Base-by-base conservation (phyloP, 257 asterid species). In the Mentha longifolia region DNA sequence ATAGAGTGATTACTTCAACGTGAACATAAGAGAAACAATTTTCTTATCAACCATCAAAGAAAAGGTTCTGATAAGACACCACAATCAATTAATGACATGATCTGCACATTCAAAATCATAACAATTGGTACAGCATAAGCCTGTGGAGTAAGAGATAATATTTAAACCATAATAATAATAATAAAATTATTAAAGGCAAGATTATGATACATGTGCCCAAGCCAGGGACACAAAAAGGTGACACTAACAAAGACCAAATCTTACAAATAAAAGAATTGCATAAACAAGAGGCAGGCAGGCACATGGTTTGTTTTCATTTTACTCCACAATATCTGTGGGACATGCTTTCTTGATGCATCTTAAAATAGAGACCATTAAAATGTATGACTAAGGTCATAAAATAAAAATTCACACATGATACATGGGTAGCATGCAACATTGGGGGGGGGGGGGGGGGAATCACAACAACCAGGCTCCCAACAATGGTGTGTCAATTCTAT, bases 1-100 rank as follows among this genome's bases (percentile, higher is more conserved):
- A 35, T 35, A 35, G 39, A 35, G 39, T 7, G 8, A 77, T 70
- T 59, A 82, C 42, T 59, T 73, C 60, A 62, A 31, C 71, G 17
- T 7, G 59, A 68, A 54, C 47, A 31, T 42, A 25, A 47, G 22
- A 17, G 42, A 19, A 45, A 67, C 43, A 55, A 61, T 13, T 3
- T 41, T 52, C 2, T 31, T 10, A 37, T 56, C 49, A 61, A 63
- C 30, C 49, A 17, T 11, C 20, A 12, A 35, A 73, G 39, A 35
- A 57, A 68, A 43, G 14, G 22, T 28, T 46, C 35, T 28, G 35
- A 67, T 59, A 43, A 61, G 49, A 69, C 51, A 54, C 47, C n/a
- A 45, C 22, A 15, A 47, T 41, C 41, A 22, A 69, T 16, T 25
- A 25, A 55, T 50, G 45, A 35, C 33, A 25, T 50, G 42, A 59